Percentiles rank a stretch among this genome's conserved stretches.
Evolutionary conservation across 2,329 filamentous ascomycete genomes (phyloP).

Genomic region (Epichloe baconii): DNA sequence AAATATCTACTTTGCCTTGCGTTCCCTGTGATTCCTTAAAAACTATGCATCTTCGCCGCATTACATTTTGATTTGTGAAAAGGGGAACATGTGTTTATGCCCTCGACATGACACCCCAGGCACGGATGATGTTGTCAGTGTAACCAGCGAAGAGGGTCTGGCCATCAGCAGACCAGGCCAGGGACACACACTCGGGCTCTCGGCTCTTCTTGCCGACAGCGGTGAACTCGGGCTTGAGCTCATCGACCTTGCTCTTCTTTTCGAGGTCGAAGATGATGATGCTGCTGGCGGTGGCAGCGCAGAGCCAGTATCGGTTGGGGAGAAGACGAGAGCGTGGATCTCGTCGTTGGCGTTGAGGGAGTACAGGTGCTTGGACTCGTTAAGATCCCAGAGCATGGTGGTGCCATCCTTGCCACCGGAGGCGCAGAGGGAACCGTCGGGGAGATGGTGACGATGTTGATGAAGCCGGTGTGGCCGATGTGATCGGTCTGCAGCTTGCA

Average conservation of each 20-base stretch:
- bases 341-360: constrained; percentile 98
- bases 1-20: not conserved
- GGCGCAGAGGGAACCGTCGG: constrained; percentile 96
- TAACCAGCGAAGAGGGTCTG: constrained; percentile 99
- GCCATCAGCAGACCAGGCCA: constrained; percentile 96
- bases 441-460: constrained; percentile 99
- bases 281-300: constrained; percentile 89
- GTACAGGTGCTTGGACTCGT: constrained; percentile 99
- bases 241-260: constrained; percentile 99
- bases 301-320: constrained; percentile 99
- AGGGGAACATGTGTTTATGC: constrained; percentile 41
- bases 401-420: constrained; percentile 99
- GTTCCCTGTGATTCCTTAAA: not conserved
- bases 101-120: constrained; percentile 95
- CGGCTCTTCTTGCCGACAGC: constrained; percentile 98
- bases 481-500: constrained; percentile 99
- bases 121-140: constrained; percentile 98
- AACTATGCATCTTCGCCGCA: not conserved
- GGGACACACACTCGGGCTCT: constrained; percentile 93
- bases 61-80: constrained; percentile 3
- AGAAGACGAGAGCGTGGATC: constrained; percentile 99
- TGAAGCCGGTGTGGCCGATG: constrained; percentile 99
- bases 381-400: constrained; percentile 99
- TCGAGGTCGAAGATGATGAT: constrained; percentile 99
- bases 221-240: constrained; percentile 97